Conservation (phyloP, 2,329 filamentous ascomycete genomes). For the Gaeumannomyces sp. region DNA sequence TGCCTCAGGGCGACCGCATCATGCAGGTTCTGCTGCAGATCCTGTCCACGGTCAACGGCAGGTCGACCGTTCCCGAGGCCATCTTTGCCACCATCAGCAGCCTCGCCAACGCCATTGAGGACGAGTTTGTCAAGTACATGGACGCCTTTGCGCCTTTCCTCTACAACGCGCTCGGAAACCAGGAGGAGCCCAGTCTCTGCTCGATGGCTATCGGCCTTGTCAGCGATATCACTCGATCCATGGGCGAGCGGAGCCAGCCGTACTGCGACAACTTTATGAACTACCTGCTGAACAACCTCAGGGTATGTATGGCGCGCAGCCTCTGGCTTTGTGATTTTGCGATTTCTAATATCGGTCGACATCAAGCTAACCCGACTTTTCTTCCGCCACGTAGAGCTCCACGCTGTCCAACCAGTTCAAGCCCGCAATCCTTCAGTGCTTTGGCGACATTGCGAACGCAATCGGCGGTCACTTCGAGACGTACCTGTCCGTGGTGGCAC, state of each 20-base stretch:
- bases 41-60: conserved; percentile 67
- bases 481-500: conserved; percentile 85
- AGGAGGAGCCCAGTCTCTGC: conserved; percentile 90
- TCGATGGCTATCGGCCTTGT: conserved; percentile 96
- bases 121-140: conserved; percentile 96
- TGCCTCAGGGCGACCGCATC: conserved; percentile 84
- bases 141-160: conserved; percentile 87
- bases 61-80: conserved; percentile 91
- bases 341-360: not conserved
- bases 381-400: conserved; percentile 52
- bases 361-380: conserved; percentile 25
- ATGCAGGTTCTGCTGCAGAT: conserved; percentile 86
- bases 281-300: conserved; percentile 84
- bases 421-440: conserved; percentile 95
- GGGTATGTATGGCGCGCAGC: conserved; percentile 44
- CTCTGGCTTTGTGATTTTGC: conserved; percentile 15
- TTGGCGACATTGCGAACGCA: conserved; percentile 93
- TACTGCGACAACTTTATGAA: conserved; percentile 99
- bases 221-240: conserved; percentile 88
- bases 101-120: conserved; percentile 85
- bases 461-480: conserved; percentile 90
- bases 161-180: conserved; percentile 89
- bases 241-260: conserved; percentile 85
- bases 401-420: conserved; percentile 94
- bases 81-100: conserved; percentile 88